A percentile compares a stretch with the other conserved stretches of the same genome.
Evolutionary conservation across 768 basidiomycete genomes (phyloP).

Genomic region (Collybia nuda): DNA sequence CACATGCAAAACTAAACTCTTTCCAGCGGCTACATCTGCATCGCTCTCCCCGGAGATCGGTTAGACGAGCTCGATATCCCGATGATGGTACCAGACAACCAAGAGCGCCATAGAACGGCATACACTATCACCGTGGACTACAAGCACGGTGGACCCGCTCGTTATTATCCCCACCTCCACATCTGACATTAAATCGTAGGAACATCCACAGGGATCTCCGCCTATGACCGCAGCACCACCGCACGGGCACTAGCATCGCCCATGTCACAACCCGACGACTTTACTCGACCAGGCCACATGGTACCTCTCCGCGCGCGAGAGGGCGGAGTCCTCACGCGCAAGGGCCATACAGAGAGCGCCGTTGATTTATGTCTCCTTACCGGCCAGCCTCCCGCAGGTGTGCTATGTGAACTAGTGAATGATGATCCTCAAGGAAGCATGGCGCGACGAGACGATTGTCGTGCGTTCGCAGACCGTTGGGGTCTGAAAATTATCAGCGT

Average conservation of each 20-base stretch:
- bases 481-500: conserved; percentile 94
- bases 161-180: conserved; percentile 8
- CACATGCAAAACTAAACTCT: neutral
- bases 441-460: conserved; percentile 94
- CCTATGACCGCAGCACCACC: conserved; percentile 90
- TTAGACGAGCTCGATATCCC: conserved; percentile 80
- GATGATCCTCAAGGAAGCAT: conserved; percentile 87
- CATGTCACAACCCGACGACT: conserved; percentile 57
- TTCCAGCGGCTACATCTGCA: conserved; percentile 89
- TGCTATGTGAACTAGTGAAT: conserved; percentile 95
- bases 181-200: conserved; percentile 38
- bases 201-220: conserved; percentile 95
- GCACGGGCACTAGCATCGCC: conserved; percentile 78
- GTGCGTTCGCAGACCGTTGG: conserved; percentile 87
- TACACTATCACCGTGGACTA: conserved; percentile 97
- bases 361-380: conserved; percentile 86
- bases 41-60: conserved; percentile 74
- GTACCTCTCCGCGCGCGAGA: conserved; percentile 86
- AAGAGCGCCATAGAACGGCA: conserved; percentile 90
- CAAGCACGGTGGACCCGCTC: conserved; percentile 62
- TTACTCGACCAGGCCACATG: conserved; percentile 93
- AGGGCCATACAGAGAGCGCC: conserved; percentile 91
- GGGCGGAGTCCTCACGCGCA: conserved; percentile 84
- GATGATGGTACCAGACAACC: conserved; percentile 92
- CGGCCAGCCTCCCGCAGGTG: conserved; percentile 66